phyloP scores from a whole-genome alignment of 768 basidiomycete genomes.

The Coprinopsis marcescibilis region DNA sequence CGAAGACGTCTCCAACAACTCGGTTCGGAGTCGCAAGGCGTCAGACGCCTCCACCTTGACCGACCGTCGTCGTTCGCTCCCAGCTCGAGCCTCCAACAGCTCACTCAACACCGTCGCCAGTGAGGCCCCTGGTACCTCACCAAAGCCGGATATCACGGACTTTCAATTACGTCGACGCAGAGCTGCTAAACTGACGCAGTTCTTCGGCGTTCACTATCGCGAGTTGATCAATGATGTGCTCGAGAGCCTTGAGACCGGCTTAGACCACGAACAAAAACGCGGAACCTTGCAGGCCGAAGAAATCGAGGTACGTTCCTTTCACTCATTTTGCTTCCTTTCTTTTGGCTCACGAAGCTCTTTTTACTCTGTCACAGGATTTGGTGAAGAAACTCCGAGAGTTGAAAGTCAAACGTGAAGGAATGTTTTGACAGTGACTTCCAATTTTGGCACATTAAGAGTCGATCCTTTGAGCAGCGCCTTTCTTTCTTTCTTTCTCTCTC shows the following conservation, averaged over 20 bases:
- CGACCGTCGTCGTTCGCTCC: constrained; percentile 68
- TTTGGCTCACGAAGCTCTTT: constrained; percentile 1
- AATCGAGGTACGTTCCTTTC: constrained; percentile 54
- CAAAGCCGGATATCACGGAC: constrained; percentile 39
- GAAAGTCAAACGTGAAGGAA: constrained; percentile 42
- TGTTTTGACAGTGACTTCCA: constrained; percentile 9
- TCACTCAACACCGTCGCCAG: constrained; percentile 53
- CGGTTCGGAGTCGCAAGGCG: constrained; percentile 18
- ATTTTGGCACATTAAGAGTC: too few relatives aligned
- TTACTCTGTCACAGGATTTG: constrained; percentile 51
- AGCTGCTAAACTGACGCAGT: constrained; percentile 80
- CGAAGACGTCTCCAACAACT: neutral
- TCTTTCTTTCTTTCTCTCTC: too few relatives aligned
- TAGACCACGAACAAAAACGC: constrained; percentile 60
- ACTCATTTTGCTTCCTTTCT: constrained; percentile 7
- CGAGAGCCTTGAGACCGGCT: constrained; percentile 71
- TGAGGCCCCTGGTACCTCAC: constrained; percentile 19
- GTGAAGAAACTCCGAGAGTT: constrained; percentile 48
- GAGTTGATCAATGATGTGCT: constrained; percentile 73
- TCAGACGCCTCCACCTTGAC: constrained; percentile 40
- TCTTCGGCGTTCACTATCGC: constrained; percentile 84
- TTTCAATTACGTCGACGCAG: constrained; percentile 70
- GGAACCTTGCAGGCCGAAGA: constrained; percentile 66
- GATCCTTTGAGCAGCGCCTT: too few relatives aligned
- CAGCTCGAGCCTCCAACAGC: constrained; percentile 51